Percentiles rank a stretch among this genome's conserved stretches.
Evolutionary conservation across 1,284 basidiomycete genomes (phyloP).

Genomic region (Pisolithus thermaeus): DNA sequence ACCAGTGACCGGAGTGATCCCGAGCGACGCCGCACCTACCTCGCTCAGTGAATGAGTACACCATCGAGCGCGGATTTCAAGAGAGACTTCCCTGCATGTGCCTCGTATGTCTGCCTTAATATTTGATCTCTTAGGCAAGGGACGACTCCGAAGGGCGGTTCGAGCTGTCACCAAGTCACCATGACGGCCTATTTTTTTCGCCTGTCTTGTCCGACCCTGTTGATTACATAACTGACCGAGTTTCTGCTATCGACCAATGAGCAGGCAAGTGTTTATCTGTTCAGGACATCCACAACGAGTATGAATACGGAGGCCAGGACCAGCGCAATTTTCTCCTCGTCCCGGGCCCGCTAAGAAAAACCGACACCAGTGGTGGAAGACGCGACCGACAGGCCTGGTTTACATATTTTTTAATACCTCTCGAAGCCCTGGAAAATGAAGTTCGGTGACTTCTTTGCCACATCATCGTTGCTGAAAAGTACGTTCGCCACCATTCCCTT

Average conservation of each 20-base stretch:
- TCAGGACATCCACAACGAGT: not conserved
- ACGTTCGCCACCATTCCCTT: conserved; percentile 5
- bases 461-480: conserved; percentile 10
- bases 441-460: not conserved
- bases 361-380: not conserved
- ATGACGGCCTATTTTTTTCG: not conserved
- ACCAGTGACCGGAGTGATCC: too few relatives aligned
- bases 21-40: too few relatives aligned
- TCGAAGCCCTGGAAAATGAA: not conserved
- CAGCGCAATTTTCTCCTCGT: not conserved
- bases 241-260: conserved; percentile 8
- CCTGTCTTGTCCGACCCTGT: not conserved
- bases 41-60: too few relatives aligned
- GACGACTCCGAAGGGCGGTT: too few relatives aligned
- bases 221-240: conserved; percentile 1
- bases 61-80: too few relatives aligned
- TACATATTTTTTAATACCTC: not conserved
- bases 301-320: conserved; percentile 4
- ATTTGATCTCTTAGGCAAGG: too few relatives aligned
- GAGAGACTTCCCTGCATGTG: too few relatives aligned
- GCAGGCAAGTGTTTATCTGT: conserved; percentile 1
- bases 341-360: not conserved
- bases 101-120: too few relatives aligned
- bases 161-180: not conserved
- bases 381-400: not conserved